These are phyloP conservation scores for Paraphaeosphaeria minitans DNA, from an alignment of 2,329 filamentous ascomycete genomes.

Conservation along the genomic window DNA sequence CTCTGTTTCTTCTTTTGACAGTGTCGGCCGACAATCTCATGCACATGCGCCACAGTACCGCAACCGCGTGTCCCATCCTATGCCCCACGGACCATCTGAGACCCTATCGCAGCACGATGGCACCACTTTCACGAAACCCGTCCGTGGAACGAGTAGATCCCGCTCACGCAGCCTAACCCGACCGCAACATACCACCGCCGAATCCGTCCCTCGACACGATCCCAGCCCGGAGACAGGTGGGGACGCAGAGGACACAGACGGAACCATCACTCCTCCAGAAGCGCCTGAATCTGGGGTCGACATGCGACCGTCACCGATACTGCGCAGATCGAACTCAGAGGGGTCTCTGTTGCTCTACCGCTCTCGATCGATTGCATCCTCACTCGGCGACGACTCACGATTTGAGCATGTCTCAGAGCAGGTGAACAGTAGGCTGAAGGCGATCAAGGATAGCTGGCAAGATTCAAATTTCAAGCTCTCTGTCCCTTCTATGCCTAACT, in stretches of 20 bases:
- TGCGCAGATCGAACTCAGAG: conserved; percentile 73
- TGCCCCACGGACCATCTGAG: conserved; percentile 6
- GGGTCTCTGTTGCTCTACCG: conserved; percentile 76
- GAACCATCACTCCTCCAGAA: conserved; percentile 9
- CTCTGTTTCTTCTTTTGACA: conserved; percentile 35
- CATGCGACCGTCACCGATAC: conserved; percentile 30
- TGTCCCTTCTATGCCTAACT: conserved; percentile 60
- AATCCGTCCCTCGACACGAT: conserved; percentile 24
- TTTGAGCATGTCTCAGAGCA: conserved; percentile 83
- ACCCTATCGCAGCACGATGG: conserved; percentile 33
- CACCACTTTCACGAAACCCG: conserved; percentile 16
- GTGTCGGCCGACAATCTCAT: conserved; percentile 19
- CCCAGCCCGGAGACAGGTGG: conserved; percentile 15
- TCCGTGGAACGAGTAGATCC: conserved; percentile 13
- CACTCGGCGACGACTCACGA: conserved; percentile 79
- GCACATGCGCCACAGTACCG: conserved; percentile 16
- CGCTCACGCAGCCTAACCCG: conserved; percentile 11
- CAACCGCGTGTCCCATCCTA: conserved; percentile 25
- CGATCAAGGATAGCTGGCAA: conserved; percentile 84
- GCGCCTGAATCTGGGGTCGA: conserved; percentile 11
- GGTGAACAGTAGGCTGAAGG: conserved; percentile 87
- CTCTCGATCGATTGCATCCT: conserved; percentile 77
- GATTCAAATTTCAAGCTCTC: conserved; percentile 76
- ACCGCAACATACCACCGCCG: conserved; percentile 21
- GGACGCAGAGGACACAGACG: conserved; percentile 12